Conservation (phyloP, 1,284 basidiomycete species). For the Paramarasmius palmivorus region DNA sequence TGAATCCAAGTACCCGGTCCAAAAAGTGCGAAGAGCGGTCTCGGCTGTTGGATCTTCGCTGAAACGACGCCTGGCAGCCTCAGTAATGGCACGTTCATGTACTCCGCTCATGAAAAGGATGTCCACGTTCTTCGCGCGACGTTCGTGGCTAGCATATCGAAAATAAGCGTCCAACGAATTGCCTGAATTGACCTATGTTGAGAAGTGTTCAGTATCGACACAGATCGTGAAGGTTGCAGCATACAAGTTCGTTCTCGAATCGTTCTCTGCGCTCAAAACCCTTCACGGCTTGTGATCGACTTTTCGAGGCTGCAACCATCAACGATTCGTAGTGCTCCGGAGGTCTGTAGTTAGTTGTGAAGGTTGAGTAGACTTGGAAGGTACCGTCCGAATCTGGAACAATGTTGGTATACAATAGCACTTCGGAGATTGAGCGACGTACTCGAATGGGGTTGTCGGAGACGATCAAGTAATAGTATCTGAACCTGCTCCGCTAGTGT, state of each 20-base stretch:
- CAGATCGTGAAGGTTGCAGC: slow-evolving; percentile 17
- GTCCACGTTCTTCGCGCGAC: slow-evolving; percentile 65
- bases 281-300: slow-evolving; percentile 58
- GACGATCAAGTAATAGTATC: slow-evolving; percentile 51
- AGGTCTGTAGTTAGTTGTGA: slow-evolving; percentile 78
- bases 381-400: slow-evolving; percentile 70
- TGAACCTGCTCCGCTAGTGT: slow-evolving; percentile 47
- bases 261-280: slow-evolving; percentile 62
- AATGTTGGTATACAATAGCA: slow-evolving; percentile 10
- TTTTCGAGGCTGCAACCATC: slow-evolving; percentile 76
- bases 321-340: slow-evolving; percentile 74
- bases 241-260: slow-evolving; percentile 60
- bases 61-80: slow-evolving; percentile 61
- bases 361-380: slow-evolving; percentile 82
- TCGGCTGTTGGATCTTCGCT: slow-evolving; percentile 54
- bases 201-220: slow-evolving; percentile 2
- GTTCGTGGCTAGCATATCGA: slow-evolving; percentile 66
- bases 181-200: slow-evolving; percentile 39
- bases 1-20: slow-evolving; percentile 63
- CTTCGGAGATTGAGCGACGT: slow-evolving; percentile 19
- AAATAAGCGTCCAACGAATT: slow-evolving; percentile 62
- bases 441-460: slow-evolving; percentile 74
- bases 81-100: slow-evolving; percentile 79
- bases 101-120: slow-evolving; percentile 57
- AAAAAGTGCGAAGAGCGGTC: slow-evolving; percentile 59